phyloP scores from a whole-genome alignment of 176 grass and related monocot genomes.

The Aegilops speltoides region DNA sequence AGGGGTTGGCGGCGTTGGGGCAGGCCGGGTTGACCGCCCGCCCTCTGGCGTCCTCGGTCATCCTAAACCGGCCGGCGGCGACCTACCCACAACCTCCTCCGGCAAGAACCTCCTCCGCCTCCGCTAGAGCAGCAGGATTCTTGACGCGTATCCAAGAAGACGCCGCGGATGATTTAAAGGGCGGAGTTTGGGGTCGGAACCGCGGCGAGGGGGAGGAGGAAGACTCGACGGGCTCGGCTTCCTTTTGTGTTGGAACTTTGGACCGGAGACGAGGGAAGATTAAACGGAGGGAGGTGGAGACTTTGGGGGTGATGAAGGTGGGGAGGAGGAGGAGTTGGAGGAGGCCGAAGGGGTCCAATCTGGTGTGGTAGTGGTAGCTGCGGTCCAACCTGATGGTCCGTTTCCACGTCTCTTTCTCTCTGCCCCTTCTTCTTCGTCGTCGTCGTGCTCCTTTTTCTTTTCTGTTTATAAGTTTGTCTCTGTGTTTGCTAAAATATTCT shows the following conservation, averaged over 20 bases:
- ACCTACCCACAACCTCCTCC: background rate
- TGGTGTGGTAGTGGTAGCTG: background rate
- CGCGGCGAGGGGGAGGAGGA: background rate
- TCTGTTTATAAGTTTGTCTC: background rate
- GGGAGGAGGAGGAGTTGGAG: too few relatives aligned
- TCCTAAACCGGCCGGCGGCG: background rate
- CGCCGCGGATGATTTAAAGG: background rate
- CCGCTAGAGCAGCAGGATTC: background rate
- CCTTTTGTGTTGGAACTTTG: background rate
- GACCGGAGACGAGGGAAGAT: background rate
- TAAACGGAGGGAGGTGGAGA: background rate
- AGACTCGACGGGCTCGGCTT: background rate
- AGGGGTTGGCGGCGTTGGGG: constrained; percentile 57
- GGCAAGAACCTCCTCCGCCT: background rate
- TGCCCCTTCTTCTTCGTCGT: background rate
- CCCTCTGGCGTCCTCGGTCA: constrained; percentile 17
- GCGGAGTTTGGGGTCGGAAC: background rate
- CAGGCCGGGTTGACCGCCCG: constrained; percentile 49
- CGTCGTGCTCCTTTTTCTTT: background rate
- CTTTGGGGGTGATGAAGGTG: background rate
- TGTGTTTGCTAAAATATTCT: background rate
- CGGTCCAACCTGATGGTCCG: constrained; percentile 8
- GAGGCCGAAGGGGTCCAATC: background rate
- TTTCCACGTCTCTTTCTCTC: background rate
- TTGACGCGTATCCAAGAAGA: background rate